Conservation (phyloP, 257 asterid genomes). For the Verbena officinalis region DNA sequence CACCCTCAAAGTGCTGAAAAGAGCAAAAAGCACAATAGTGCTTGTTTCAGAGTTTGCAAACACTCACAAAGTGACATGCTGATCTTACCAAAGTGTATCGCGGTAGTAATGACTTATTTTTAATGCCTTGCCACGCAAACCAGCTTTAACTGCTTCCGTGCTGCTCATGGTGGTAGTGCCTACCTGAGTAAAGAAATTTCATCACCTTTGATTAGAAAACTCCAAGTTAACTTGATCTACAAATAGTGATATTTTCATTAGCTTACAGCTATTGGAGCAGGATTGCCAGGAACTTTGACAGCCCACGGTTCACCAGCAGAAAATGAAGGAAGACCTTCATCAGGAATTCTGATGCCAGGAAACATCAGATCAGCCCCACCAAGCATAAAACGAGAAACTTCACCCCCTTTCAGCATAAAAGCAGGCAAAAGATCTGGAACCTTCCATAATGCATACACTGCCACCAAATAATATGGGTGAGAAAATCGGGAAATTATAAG, state of each 20-base stretch:
- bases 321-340: conserved; percentile 82
- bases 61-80: conserved; percentile 5
- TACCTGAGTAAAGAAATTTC: conserved; percentile 53
- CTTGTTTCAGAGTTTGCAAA: too few species aligned
- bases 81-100: conserved; percentile 82
- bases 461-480: conserved; percentile 25
- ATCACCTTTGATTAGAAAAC: conserved; percentile 13
- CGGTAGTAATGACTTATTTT: conserved; percentile 74
- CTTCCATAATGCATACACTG: conserved; percentile 97
- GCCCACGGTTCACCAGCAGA: conserved; percentile 88
- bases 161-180: conserved; percentile 86
- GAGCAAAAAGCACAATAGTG: too few species aligned
- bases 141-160: conserved; percentile 79
- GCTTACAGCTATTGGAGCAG: conserved; percentile 94
- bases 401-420: conserved; percentile 90
- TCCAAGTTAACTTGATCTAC: conserved; percentile 9
- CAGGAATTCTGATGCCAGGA: conserved; percentile 79
- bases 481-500: conserved; percentile 11
- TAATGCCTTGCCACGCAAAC: conserved; percentile 92
- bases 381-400: conserved; percentile 78
- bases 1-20: too few species aligned
- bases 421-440: conserved; percentile 87
- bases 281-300: conserved; percentile 93
- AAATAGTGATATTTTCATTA: conserved; percentile 22
- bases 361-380: conserved; percentile 99